Base-by-base conservation (phyloP, 352 stramenopile species). In the Pythium phragmiticola region DNA sequence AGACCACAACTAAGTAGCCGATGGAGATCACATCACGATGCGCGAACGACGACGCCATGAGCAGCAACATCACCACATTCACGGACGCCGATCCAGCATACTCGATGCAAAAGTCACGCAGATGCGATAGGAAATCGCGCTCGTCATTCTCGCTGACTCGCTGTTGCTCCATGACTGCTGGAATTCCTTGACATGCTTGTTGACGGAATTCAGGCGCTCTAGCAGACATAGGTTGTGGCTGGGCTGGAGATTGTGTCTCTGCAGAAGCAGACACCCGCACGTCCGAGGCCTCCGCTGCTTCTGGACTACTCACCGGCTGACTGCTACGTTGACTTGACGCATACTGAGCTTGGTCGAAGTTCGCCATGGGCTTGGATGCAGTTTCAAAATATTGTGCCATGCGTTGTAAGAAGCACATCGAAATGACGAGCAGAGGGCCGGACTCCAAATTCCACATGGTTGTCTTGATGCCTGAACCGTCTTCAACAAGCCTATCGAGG, bases 11-110 rank as follows among this genome's bases (percentile, higher is more conserved):
- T 60, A 95, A 80, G 66, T 92, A 94, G 37, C 82, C 39, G 33
- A 94, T 74, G 14, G 87, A 88, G 37, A 94, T 76, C 17, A 90
- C 61, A 52, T 93, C 84, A 65, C 84, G 78, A 53, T 90, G 87
- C 1, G 90, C 70, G 60, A 95, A 95, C 48, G 79, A 78, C 19
- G 87, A 90, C n/a, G 90, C 72, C 48, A 82, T 88, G 8, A 95
- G 59, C 60, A 89, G 52, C 2, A 94, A 65, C 73, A 90, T 92
- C 47, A 90, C 74, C 2, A 91, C 65, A 51, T 90, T 92, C 36
- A 95, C 82, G 0, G 81, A 90, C 26, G 82, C 80, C 33, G 88
- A 87, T 50, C 76, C 86, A 11, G 84, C 84, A 64, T 93, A 91
- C 45, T 76, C 81, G 45, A 82, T 76, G 41, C 82, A 84, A 46